Base-by-base conservation (phyloP, 108 stramenopile species). In the Skeletonema tropicum region DNA sequence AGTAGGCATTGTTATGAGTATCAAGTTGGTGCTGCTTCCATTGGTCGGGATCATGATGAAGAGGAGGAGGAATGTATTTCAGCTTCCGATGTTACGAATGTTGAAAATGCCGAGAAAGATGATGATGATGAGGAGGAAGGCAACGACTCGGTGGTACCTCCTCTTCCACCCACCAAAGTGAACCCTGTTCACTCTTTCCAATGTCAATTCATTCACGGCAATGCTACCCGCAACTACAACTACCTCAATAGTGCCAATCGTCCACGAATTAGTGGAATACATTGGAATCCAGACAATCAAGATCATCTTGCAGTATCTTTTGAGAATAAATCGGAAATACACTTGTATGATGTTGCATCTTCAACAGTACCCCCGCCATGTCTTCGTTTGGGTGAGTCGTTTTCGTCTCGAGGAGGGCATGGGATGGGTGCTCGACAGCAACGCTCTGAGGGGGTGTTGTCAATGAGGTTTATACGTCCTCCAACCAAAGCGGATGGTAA, bases 221-320 rank as follows among this genome's bases (percentile, higher is more conserved):
- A 41, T 41, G 39, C 39, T 12, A 41, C 39, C 39, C 39, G 39
- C 13, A 41, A 41, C 39, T 2, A 41, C 39, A 12, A 41, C 3
- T 23, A 39, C 17, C 52, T 9, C 14, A 46, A 46, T n/a, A 52
- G 31, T 15, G 29, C 21, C 23, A n/a, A 12, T 8, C 32, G 57
- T 52, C 25, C 33, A 42, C 71, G 81, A 15, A 82, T 82, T 35
- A 73, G 75, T 42, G 60, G 63, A 30, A 42, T 82, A 11, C 66
- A 77, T 17, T 82, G 81, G 81, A 77, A 73, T 26, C 81, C 81
- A 23, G 12, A 74, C 46, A 71, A 77, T 46, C 76, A 82, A 68
- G 81, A 82, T 46, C 62, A 73, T 21, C 72, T 82, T 36, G 76
- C 66, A 0, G 76, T 82, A 31, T 67, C 75, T n/a, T 77, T 73